Evolutionary conservation across 2,329 filamentous ascomycete genomes (phyloP), one percentile per base, ranked within the genome.

Genomic region (Aureobasidium leucospermi): DNA sequence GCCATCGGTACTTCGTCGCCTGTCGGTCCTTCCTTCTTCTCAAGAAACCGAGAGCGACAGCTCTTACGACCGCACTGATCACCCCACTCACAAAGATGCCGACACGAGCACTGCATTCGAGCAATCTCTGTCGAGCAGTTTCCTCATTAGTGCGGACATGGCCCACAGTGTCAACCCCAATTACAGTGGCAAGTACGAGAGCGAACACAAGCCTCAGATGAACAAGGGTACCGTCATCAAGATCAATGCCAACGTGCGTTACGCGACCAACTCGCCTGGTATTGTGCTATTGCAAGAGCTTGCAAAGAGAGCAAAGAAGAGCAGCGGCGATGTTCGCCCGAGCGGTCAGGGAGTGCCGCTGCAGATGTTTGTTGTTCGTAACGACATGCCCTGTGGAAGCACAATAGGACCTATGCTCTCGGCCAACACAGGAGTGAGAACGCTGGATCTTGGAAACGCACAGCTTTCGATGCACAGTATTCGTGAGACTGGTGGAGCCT

Each of bases 391-490:
- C 56, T 99, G 94, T 73, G 94, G 94, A 59, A 93, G 89, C 77
- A 99, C 94, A 38, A 99, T 99, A 69, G 94, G 62, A 0, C 94
- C 94, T n/a, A 96, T 96, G 86, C 79, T 97, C 47, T 89, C 88
- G 58, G 91, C 93, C 28, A 87, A 87, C 61, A 78, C 97, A 67
- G 94, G 94, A 60, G 85, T 90, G 58, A 81, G 94, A 63, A 97
- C 94, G 1, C 79, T 99, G 46, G 94, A 99, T 75, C 76, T 97
- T 60, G 93, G 93, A 9, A 97, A 96, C 75, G 87, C 93, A 31
- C 93, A 97, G 78, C 79, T 96, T 64, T 91, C 88, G 71, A 97
- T 97, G 94, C 93, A 97, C 76, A 94, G 89, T 70, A 96, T 96
- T 69, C 85, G 94, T 58, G 94, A 97, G 80, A 96, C 90, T 45